Base-by-base conservation (phyloP, 495 filamentous ascomycete genomes). In the Trichoderma asperelloides region DNA sequence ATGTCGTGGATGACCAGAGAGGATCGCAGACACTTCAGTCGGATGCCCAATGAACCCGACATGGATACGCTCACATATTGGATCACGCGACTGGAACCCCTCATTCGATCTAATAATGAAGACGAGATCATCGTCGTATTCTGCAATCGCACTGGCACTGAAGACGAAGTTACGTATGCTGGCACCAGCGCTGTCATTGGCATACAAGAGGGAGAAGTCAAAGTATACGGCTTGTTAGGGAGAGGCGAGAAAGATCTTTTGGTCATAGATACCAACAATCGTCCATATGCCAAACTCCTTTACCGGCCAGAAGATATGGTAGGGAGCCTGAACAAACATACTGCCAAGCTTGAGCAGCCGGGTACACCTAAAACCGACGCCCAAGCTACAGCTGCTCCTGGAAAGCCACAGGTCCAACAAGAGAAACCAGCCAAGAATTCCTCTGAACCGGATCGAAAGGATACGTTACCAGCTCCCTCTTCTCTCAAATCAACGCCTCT, bases 1-100 rank as follows among this genome's bases (percentile, higher is more conserved):
- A 97, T 97, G 91, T 93, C 95, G 0, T 98, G 93, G 93, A 78
- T 94, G 47, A 91, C 89, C 4, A 72, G 77, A 65, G 72, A 86
- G 75, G 63, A 84, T 77, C 49, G 82, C 75, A 49, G 73, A 81
- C n/a, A 76, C 57, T 78, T 75, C 71, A 69, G 76, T 64, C 69
- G 71, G 76, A 68, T 70, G 74, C 77, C 75, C 37, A 62, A 79
- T 66, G 80, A 88, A 68, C 90, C 92, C 11, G 92, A 97, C 68
- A 76, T 90, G 73, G 86, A 91, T 65, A 96, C 92, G 0, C 81
- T 97, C 66, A 85, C 85, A 27, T 98, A 97, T 77, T 98, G 95
- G 95, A 78, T 96, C n/a, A 86, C 88, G 69, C 81, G 94, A 55
- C 80, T 97, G 49, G 84, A 87, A 72, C 93, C 94, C 2, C 72